A percentile compares a stretch with the other conserved stretches of the same genome.
These are phyloP conservation scores for Rhynchosporium graminicola DNA, from an alignment of 2,329 filamentous ascomycete genomes.

Conservation along the genomic window DNA sequence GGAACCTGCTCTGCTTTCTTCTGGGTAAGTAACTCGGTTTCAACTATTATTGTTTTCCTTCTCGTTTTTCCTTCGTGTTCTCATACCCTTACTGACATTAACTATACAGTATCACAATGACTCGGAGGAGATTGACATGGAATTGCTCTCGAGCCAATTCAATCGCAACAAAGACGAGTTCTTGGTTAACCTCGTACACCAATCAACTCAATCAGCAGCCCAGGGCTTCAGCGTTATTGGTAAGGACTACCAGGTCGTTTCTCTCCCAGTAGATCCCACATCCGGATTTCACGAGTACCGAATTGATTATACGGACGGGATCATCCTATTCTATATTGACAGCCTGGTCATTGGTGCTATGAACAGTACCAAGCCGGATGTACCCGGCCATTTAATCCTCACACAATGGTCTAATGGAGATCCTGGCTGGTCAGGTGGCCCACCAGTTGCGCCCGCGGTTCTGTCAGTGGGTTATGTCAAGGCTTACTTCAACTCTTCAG, in stretches of 20 bases:
- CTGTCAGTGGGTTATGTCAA: conserved; percentile 71
- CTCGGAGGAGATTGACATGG: conserved; percentile 79
- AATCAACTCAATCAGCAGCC: conserved; percentile 60
- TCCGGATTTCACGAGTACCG: conserved; percentile 73
- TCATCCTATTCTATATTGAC: conserved; percentile 71
- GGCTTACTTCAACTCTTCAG: conserved; percentile 76
- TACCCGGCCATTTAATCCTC: conserved; percentile 66
- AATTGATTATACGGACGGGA: conserved; percentile 67
- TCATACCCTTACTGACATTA: conserved; percentile 5
- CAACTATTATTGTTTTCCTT: neutral
- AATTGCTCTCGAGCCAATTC: conserved; percentile 71
- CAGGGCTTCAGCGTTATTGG: conserved; percentile 63
- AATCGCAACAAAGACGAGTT: conserved; percentile 51
- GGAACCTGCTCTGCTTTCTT: conserved; percentile 76
- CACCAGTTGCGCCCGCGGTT: conserved; percentile 61
- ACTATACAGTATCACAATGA: conserved; percentile 66
- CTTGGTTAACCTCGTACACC: conserved; percentile 73
- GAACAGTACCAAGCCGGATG: conserved; percentile 57
- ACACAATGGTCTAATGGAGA: conserved; percentile 82
- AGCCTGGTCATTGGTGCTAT: conserved; percentile 57
- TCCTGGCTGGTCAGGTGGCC: conserved; percentile 68
- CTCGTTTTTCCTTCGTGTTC: neutral
- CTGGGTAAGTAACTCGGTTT: conserved; percentile 55
- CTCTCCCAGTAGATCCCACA: conserved; percentile 67
- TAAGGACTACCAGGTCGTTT: conserved; percentile 58